phyloP scores from a whole-genome alignment of 1,139 yeast genomes.

The Yamadazyma diospyri region DNA sequence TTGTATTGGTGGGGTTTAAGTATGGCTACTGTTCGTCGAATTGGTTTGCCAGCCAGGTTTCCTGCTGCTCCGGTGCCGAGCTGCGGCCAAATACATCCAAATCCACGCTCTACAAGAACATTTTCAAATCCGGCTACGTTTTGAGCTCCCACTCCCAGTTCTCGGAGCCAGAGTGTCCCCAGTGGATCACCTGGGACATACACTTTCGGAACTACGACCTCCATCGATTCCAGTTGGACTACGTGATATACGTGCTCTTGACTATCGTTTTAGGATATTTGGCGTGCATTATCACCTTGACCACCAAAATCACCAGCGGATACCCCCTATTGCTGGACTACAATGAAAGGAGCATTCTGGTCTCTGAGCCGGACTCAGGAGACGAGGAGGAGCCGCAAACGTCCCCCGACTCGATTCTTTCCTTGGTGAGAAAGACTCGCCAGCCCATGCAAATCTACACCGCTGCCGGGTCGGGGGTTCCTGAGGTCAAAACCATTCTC shows the following conservation, averaged over 20 bases:
- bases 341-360: neutral
- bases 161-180: slow-evolving; percentile 22
- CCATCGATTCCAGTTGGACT: slow-evolving; percentile 22
- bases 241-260: slow-evolving; percentile 36
- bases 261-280: slow-evolving; percentile 42
- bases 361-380: neutral
- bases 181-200: slow-evolving; percentile 50
- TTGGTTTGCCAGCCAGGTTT: slow-evolving; percentile 44
- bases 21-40: slow-evolving; percentile 51
- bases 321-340: too few species aligned
- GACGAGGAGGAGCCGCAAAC: slow-evolving; percentile 2
- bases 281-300: slow-evolving; percentile 48
- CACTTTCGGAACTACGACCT: slow-evolving; percentile 21
- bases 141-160: slow-evolving; percentile 8
- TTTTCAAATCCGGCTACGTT: slow-evolving; percentile 23
- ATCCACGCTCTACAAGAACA: slow-evolving; percentile 11
- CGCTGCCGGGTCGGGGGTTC: slow-evolving; percentile 64
- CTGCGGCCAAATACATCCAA: neutral
- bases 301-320: slow-evolving; percentile 40
- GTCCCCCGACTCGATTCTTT: neutral
- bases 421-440: neutral
- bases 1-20: slow-evolving; percentile 50
- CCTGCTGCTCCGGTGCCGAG: slow-evolving; percentile 33
- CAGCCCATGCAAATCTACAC: slow-evolving; percentile 35
- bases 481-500: slow-evolving; percentile 56